Percentiles rank a stretch among this genome's conserved stretches.
These are phyloP conservation scores for Termitomyces sp. DNA, from an alignment of 768 basidiomycete genomes.

Conservation along the genomic window DNA sequence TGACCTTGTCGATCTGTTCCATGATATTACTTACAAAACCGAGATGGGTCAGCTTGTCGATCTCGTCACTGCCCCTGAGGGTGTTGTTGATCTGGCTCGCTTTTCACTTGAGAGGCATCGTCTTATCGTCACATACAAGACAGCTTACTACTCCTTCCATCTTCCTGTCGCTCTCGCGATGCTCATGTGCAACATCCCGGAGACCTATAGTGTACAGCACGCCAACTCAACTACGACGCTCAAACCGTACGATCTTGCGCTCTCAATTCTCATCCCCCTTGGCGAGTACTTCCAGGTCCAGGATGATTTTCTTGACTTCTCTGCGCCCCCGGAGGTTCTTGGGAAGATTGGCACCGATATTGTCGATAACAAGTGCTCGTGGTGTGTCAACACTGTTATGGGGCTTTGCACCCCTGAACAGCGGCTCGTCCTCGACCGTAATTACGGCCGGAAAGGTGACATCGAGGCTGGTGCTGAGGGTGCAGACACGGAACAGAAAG, in stretches of 20 bases:
- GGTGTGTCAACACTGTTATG: constrained; percentile 91
- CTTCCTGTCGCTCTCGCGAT: constrained; percentile 95
- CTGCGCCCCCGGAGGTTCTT: constrained; percentile 84
- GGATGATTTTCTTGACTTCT: constrained; percentile 95
- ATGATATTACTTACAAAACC: constrained; percentile 87
- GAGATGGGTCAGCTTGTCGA: constrained; percentile 97
- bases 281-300: constrained; percentile 99
- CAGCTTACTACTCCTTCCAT: constrained; percentile 97
- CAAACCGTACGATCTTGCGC: constrained; percentile 68
- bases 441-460: constrained; percentile 42
- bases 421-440: constrained; percentile 53
- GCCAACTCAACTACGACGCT: constrained; percentile 21
- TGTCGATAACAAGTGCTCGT: constrained; percentile 97
- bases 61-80: constrained; percentile 92
- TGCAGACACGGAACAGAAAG: constrained; percentile 12
- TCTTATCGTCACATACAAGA: constrained; percentile 96
- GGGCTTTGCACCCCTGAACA: constrained; percentile 51
- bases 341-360: constrained; percentile 99
- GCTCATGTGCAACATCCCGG: constrained; percentile 67
- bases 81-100: constrained; percentile 77
- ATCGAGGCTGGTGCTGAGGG: constrained; percentile 19
- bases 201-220: constrained; percentile 32
- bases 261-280: constrained; percentile 81
- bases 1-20: constrained; percentile 88
- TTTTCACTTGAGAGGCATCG: constrained; percentile 88